These are phyloP conservation scores for Ophiosphaerella korrae DNA, from an alignment of 2,329 filamentous ascomycete genomes.

Conservation along the genomic window DNA sequence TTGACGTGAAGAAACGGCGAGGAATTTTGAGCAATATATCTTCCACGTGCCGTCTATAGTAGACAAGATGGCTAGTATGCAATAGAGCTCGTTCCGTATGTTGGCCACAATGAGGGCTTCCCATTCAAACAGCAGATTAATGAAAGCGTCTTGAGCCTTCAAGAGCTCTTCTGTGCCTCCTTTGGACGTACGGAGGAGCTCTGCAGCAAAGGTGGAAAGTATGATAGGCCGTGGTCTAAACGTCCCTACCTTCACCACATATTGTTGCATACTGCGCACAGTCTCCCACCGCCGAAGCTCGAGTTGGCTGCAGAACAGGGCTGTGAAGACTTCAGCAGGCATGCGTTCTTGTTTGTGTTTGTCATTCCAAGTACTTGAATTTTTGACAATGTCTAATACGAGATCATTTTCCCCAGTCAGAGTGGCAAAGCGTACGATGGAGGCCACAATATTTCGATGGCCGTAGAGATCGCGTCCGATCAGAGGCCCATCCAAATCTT, in stretches of 20 bases:
- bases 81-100: conserved; percentile 35
- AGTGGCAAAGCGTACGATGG: conserved; percentile 61
- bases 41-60: conserved; percentile 33
- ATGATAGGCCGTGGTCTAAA: conserved; percentile 36
- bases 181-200: conserved; percentile 32
- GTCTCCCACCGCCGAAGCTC: conserved; percentile 48
- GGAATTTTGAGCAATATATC: conserved; percentile 36
- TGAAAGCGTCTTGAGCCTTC: conserved; percentile 32
- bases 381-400: conserved; percentile 39
- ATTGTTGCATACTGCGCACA: conserved; percentile 46
- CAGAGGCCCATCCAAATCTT: conserved; percentile 60
- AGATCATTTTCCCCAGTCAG: conserved; percentile 53
- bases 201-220: conserved; percentile 36
- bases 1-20: conserved; percentile 33
- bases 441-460: conserved; percentile 56
- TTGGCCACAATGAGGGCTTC: conserved; percentile 29
- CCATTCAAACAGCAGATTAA: conserved; percentile 38
- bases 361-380: conserved; percentile 19
- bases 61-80: conserved; percentile 40
- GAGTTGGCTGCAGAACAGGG: conserved; percentile 52
- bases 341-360: conserved; percentile 32
- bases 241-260: conserved; percentile 27
- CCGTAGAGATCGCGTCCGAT: conserved; percentile 54
- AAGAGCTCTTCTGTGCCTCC: conserved; percentile 10
- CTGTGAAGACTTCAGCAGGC: conserved; percentile 42